Evolutionary conservation across 2,329 filamentous ascomycete species (phyloP).

Genomic region (Cladophialophora bantiana): DNA sequence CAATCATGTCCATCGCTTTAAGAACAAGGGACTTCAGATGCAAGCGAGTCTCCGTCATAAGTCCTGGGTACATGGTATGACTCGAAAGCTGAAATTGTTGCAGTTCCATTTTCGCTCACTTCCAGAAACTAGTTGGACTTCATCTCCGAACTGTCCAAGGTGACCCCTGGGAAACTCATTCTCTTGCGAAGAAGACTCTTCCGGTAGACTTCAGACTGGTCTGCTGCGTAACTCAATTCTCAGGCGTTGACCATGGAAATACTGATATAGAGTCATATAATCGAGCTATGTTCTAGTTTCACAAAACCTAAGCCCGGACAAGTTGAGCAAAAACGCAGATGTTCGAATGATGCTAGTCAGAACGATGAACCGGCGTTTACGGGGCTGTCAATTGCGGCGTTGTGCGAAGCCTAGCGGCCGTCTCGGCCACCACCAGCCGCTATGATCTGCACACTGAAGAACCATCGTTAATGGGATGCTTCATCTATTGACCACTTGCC

Average conservation of each 20-base stretch:
- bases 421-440: background rate
- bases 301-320: background rate
- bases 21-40: background rate
- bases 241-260: background rate
- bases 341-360: background rate
- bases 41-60: background rate
- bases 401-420: background rate
- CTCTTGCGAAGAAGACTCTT: background rate
- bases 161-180: background rate
- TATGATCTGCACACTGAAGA: slow-evolving; percentile 12
- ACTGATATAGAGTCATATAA: background rate
- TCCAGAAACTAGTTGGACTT: background rate
- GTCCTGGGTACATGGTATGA: background rate
- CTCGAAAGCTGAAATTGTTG: too few relatives aligned
- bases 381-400: background rate
- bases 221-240: background rate
- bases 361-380: background rate
- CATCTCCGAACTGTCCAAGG: background rate
- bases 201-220: background rate
- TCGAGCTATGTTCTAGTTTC: background rate
- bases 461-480: background rate
- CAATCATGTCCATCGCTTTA: background rate
- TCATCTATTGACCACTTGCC: background rate
- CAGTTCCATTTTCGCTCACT: background rate
- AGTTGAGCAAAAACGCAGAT: background rate